These are phyloP conservation scores for Sistotremastrum suecicum DNA, from an alignment of 768 basidiomycete species.

Conservation along the genomic window DNA sequence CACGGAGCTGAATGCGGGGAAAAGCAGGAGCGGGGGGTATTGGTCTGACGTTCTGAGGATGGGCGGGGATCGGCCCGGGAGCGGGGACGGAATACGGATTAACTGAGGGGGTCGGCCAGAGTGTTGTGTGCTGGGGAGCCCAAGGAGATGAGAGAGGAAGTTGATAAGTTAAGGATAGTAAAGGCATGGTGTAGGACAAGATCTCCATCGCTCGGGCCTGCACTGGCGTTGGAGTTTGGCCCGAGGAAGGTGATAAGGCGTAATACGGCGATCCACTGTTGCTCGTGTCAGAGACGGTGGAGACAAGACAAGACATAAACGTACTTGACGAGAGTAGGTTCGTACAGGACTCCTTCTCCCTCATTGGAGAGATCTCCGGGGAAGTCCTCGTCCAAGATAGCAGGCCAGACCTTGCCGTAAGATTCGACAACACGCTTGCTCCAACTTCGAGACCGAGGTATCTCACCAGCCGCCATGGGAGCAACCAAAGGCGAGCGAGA, in stretches of 20 bases:
- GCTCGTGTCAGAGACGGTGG: conserved; percentile 5
- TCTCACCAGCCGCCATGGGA: conserved; percentile 10
- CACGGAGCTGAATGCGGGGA: conserved; percentile 37
- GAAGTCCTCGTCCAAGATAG: conserved; percentile 23
- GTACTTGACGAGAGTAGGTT: conserved; percentile 16
- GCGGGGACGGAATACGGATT: conserved; percentile 17
- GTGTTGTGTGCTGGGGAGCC: conserved; percentile 4
- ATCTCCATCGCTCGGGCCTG: conserved; percentile 55
- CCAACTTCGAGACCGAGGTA: conserved; percentile 7
- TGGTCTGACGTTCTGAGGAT: conserved; percentile 12
- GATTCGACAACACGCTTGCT: conserved; percentile 18
- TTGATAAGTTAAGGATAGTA: conserved; percentile 10
- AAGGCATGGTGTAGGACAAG: conserved; percentile 41
- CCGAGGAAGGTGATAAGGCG: conserved; percentile 30
- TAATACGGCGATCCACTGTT: conserved; percentile 39
- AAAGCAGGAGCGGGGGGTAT: conserved; percentile 22
- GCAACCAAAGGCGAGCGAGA: conserved; percentile 12
- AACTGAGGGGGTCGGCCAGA: conserved; percentile 1
- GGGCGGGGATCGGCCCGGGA: conserved; percentile 12
- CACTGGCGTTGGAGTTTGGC: conserved; percentile 31
- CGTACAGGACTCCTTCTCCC: conserved; percentile 20
- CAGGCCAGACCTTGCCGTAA: conserved; percentile 29
- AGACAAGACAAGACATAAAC: conserved; percentile 7
- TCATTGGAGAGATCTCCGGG: conserved; percentile 12
- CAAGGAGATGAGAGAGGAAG: background rate